phyloP scores from a whole-genome alignment of 116 monocot species.

The Iris pallida region DNA sequence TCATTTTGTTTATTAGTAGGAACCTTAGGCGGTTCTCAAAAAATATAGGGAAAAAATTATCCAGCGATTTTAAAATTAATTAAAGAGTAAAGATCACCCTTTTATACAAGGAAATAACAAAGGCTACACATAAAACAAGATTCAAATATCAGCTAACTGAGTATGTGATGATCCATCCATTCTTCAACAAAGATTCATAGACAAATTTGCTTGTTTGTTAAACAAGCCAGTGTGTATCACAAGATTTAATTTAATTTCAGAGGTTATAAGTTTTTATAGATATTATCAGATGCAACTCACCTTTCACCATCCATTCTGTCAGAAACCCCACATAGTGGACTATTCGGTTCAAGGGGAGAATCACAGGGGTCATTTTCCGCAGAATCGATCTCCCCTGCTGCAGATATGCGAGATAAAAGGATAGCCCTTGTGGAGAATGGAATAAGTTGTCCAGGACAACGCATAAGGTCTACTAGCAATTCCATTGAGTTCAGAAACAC shows the following conservation, averaged over 20 bases:
- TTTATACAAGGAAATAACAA: too few relatives aligned
- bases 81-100: too few relatives aligned
- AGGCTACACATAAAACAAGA: too few relatives aligned
- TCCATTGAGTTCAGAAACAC: conserved; percentile 84
- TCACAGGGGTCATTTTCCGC: conserved; percentile 99
- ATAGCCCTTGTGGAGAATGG: conserved; percentile 91
- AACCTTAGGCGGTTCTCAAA: too few relatives aligned
- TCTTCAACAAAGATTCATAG: too few relatives aligned
- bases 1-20: too few relatives aligned
- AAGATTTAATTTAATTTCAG: background rate
- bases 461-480: conserved; percentile 89
- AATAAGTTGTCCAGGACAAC: conserved; percentile 91
- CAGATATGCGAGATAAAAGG: conserved; percentile 76
- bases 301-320: conserved; percentile 69
- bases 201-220: background rate
- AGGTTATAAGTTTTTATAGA: background rate
- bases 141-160: too few relatives aligned
- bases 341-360: conserved; percentile 98
- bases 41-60: too few relatives aligned
- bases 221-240: background rate
- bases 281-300: conserved; percentile 13
- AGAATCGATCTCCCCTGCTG: conserved; percentile 91
- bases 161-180: too few relatives aligned
- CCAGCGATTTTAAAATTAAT: too few relatives aligned
- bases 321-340: conserved; percentile 69